Evolutionary conservation across 2,329 filamentous ascomycete species (phyloP), one percentile per base, ranked within the genome.

Genomic region (Samsoniella hepiali): DNA sequence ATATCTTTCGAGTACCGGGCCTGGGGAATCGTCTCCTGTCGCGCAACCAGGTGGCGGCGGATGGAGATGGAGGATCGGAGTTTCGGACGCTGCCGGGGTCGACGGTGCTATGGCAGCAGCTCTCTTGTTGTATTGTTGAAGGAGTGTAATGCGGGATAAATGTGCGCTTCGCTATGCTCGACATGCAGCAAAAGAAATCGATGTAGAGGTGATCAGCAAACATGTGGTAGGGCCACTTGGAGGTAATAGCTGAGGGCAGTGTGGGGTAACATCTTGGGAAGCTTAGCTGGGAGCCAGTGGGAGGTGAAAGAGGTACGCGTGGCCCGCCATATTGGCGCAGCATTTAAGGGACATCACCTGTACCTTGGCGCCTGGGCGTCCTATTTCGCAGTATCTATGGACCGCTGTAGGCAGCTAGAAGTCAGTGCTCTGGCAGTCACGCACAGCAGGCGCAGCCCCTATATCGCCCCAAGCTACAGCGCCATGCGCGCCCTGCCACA

Each of bases 221-320:
- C 59, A 55, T 56, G 59, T 56, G 59, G 50, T 47, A 62, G 11
- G 59, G 51, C 59, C 59, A 62, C n/a, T 40, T 62, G 50, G 59
- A 40, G 59, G 42, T 49, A 49, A 62, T 55, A 56, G 51, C 59
- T 62, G 59, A 62, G 42, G 32, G 51, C 31, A 62, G 40, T 62
- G 59, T 62, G 59, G 59, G 59, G 59, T 62, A 40, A 62, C 45
- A 54, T 44, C 17, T 17, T 3, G 32, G 22, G 58, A 44, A 54
- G 47, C 34, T 27, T 36, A 40, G 50, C 40, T 8, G 45, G 58
- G 17, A 42, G 36, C 27, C 53, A 42, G 53, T 27, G 27, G 22
- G 47, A 22, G 22, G 22, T 22, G 22, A 22, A 53, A 8, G 38
- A 32, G 59, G 59, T 55, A 55, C 51, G 59, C 59, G 51, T 62